Evolutionary conservation across 371 early-diverging fungal species (phyloP).

Genomic region (Lichtheimia ramosa): DNA sequence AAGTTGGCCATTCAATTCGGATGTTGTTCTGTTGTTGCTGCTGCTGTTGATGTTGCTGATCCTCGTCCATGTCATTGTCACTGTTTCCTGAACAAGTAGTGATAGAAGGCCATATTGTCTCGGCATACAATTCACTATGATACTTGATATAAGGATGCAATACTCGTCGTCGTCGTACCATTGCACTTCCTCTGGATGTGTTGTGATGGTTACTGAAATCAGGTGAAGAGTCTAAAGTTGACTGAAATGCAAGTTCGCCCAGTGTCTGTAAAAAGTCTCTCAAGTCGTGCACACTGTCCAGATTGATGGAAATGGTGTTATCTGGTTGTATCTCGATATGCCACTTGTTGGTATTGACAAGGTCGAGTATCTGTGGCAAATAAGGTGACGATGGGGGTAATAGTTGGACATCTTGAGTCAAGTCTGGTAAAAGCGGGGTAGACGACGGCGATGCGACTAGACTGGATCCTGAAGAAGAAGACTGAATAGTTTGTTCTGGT

Average conservation of each 20-base stretch:
- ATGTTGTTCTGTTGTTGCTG: conserved; percentile 6
- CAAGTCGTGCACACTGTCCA: conserved; percentile 19
- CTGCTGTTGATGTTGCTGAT: not conserved
- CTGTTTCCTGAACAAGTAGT: not conserved
- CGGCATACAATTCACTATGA: conserved; percentile 30
- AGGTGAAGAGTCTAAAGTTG: not conserved
- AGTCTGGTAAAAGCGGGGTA: not conserved
- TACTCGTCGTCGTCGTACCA: not conserved
- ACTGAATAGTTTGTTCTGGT: not conserved
- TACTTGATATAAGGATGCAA: conserved; percentile 22
- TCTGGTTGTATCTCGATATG: conserved; percentile 15
- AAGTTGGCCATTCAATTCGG: too few relatives aligned
- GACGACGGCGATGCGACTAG: not conserved
- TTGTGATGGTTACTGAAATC: not conserved
- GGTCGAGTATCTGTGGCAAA: conserved; percentile 7
- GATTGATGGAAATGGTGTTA: conserved; percentile 15
- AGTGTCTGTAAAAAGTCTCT: conserved; percentile 20
- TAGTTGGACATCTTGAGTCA: not conserved
- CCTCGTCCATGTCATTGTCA: not conserved
- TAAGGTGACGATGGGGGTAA: not conserved
- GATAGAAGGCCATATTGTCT: conserved; percentile 3
- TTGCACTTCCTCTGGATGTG: too few relatives aligned
- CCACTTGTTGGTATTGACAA: conserved; percentile 18
- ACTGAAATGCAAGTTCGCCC: conserved; percentile 3
- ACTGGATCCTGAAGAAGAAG: not conserved